Conservation (phyloP, 1,139 yeast species). For the Scheffersomyces illinoinensis region DNA sequence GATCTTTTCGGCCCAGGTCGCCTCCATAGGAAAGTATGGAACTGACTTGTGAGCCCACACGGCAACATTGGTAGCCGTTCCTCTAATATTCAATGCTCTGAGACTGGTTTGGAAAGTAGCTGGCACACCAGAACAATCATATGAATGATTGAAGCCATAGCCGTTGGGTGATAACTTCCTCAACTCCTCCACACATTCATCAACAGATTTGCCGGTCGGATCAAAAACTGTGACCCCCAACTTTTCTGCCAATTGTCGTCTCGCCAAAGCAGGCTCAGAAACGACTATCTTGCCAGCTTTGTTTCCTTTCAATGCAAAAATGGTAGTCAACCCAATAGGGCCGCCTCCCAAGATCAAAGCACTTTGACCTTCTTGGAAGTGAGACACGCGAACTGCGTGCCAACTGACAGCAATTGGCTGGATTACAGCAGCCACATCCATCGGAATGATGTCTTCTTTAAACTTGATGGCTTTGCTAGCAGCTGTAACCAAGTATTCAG, state of each 20-base stretch:
- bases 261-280: constrained; percentile 59
- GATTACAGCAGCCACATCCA: constrained; percentile 55
- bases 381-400: constrained; percentile 54
- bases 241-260: constrained; percentile 53
- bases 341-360: constrained; percentile 63
- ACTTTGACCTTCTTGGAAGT: constrained; percentile 45
- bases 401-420: constrained; percentile 61
- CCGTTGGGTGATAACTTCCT: constrained; percentile 42
- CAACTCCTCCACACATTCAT: constrained; percentile 30
- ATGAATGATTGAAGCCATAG: constrained; percentile 57
- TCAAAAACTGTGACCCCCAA: constrained; percentile 53
- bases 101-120: constrained; percentile 46
- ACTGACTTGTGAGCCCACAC: constrained; percentile 47
- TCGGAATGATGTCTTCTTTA: constrained; percentile 43
- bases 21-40: constrained; percentile 37
- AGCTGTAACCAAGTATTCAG: constrained; percentile 51
- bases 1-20: constrained; percentile 37
- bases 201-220: constrained; percentile 40
- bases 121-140: constrained; percentile 51
- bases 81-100: constrained; percentile 53
- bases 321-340: constrained; percentile 60
- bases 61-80: constrained; percentile 65
- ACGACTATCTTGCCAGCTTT: constrained; percentile 55
- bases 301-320: constrained; percentile 57
- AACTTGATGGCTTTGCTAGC: constrained; percentile 47